Evolutionary conservation across 2,329 filamentous ascomycete species (phyloP), one percentile per base, ranked within the genome.

Genomic region (Epichloe baconii): DNA sequence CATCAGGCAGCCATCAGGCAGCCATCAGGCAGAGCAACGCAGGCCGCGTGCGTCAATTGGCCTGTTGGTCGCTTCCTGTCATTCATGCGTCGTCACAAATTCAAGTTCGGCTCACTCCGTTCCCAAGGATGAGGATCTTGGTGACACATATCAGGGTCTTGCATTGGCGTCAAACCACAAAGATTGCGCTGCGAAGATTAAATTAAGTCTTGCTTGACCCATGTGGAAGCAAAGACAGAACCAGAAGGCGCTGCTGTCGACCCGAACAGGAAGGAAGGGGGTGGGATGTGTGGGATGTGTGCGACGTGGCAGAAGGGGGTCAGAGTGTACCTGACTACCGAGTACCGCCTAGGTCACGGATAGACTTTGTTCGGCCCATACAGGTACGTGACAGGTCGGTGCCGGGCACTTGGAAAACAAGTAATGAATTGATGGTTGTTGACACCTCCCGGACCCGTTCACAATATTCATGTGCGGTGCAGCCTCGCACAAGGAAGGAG

Each of bases 231-330:
- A 44, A 44, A 4, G 36, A 41, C 11, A 10, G 7, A 31, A 31
- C 26, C 8, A 31, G 26, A 31, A 31, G 10, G 26, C 8, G 26
- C 3, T 11, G 26, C 26, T 31, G 26, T 11, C 11, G 26, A 7
- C 23, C 48, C 48, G 15, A 44, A 37, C 48, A 35, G 48, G 48
- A 49, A 49, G 41, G 48, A 49, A 44, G 47, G 47, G 42, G 47
- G 47, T n/a, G 47, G 4, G 23, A 26, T 8, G 47, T n/a, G 8
- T 11, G 23, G 6, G 6, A 26, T 7, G 47, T n/a, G 10, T n/a
- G 26, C 40, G n/a, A 40, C 26, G 15, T 38, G 36, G 36, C 26
- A 10, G 3, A 4, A 4, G 3, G 26, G 6, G 23, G 23, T 31
- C 8, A 4, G 26, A 8, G 8, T 31, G 8, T 31, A 10, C 8